These are phyloP conservation scores for Penicillium sp. DNA, from an alignment of 2,329 filamentous ascomycete species.

Conservation along the genomic window DNA sequence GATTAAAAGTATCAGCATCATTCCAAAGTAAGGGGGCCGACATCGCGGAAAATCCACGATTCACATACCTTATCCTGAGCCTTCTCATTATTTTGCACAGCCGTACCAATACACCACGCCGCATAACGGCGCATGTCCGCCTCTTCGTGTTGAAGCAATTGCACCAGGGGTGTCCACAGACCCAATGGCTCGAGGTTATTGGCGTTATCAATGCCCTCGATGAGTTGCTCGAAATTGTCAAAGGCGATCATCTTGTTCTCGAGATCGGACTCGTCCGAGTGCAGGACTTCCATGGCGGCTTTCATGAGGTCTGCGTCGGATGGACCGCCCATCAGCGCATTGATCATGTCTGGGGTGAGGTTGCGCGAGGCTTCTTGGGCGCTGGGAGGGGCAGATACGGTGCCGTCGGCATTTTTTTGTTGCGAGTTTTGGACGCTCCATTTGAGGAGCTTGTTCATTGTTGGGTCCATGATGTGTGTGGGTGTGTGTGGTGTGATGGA, in stretches of 20 bases:
- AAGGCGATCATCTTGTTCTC: slow-evolving; percentile 81
- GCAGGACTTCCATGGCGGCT: slow-evolving; percentile 76
- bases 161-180: slow-evolving; percentile 80
- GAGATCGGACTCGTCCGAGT: slow-evolving; percentile 64
- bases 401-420: slow-evolving; percentile 34
- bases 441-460: slow-evolving; percentile 76
- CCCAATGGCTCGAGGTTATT: slow-evolving; percentile 82
- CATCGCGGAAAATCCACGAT: not conserved
- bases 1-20: slow-evolving; percentile 14
- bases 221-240: slow-evolving; percentile 91
- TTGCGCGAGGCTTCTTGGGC: slow-evolving; percentile 40
- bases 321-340: slow-evolving; percentile 76
- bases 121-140: slow-evolving; percentile 77
- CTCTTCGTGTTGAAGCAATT: slow-evolving; percentile 69
- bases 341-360: slow-evolving; percentile 71
- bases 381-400: slow-evolving; percentile 37
- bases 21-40: slow-evolving; percentile 20
- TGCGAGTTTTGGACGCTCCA: slow-evolving; percentile 71
- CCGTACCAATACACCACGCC: slow-evolving; percentile 92
- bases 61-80: slow-evolving; percentile 70
- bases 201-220: slow-evolving; percentile 93
- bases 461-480: slow-evolving; percentile 56
- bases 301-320: slow-evolving; percentile 93
- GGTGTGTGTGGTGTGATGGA: not conserved
- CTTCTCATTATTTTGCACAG: slow-evolving; percentile 92